Evolutionary conservation across 345 rosid genomes (phyloP), one percentile per base, ranked within the genome.

Genomic region (Brassica incana): DNA sequence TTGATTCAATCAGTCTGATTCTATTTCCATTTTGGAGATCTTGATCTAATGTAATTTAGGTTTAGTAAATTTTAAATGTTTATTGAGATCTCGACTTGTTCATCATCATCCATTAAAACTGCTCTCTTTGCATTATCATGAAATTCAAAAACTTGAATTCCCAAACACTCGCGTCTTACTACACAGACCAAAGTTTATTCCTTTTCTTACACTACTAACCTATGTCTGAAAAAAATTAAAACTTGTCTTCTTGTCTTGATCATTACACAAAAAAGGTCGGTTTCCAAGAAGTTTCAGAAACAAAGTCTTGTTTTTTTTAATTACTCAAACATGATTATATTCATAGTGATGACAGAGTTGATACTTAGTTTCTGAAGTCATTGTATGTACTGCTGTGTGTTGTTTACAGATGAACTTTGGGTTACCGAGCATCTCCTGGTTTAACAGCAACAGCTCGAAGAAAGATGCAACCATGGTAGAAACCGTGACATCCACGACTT

Each of bases 361-460:
- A 27, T 38, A 4, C 15, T 38, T 62, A 50, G 25, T 78, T 52
- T 33, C 60, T 72, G 35, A 72, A 43, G 20, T 74, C 2, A 52
- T 18, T 63, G 52, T 5, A 5, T 35, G 16, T 54, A 20, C 64
- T 78, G 32, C 8, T 36, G 33, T 23, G 33, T 52, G 6, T 75
- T 70, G 54, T 5, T 79, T 52, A 59, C 75, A 54, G 75, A 86
- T 90, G 90, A 84, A 86, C 70, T 81, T 88, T 23, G 86, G 83
- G 48, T 80, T 89, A 61, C 83, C 80, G 62, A 74, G 78, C 29
- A 67, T 82, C 43, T 85, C 87, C 33, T 85, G 88, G 92, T 77
- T 85, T 67, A 66, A 73, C 60, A 80, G 62, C 69, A 71, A 56
- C 63, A 45, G 64, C 59, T 65, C 81, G 6, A 81, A 82, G 65